These are phyloP conservation scores for Clonostachys rhizophaga DNA, from an alignment of 2,329 filamentous ascomycete genomes.

Conservation along the genomic window DNA sequence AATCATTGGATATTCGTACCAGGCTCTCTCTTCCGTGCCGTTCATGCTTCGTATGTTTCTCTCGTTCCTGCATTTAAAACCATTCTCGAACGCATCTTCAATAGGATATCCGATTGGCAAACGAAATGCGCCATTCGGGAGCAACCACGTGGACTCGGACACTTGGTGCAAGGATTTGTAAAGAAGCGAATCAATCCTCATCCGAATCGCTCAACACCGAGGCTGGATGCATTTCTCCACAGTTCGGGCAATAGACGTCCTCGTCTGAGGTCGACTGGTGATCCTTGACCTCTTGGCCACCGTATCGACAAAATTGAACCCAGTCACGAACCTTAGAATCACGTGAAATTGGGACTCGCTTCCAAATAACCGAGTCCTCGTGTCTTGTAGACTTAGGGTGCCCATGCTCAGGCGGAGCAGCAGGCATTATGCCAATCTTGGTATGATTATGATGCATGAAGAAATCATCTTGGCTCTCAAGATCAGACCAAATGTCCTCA, in stretches of 20 bases:
- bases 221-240: constrained; percentile 24
- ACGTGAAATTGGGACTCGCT: constrained; percentile 36
- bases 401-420: constrained; percentile 33
- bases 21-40: too few relatives aligned
- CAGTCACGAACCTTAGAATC: constrained; percentile 36
- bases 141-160: too few relatives aligned
- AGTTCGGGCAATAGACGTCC: constrained; percentile 30
- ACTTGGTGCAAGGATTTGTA: too few relatives aligned
- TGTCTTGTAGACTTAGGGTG: constrained; percentile 27
- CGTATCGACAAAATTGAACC: constrained; percentile 38
- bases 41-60: too few relatives aligned
- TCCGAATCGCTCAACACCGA: too few relatives aligned
- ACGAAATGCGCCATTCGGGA: too few relatives aligned
- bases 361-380: constrained; percentile 39
- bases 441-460: constrained; percentile 10
- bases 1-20: too few relatives aligned
- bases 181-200: too few relatives aligned
- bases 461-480: constrained; percentile 9
- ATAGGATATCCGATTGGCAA: too few relatives aligned
- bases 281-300: constrained; percentile 27
- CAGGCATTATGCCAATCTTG: constrained; percentile 24
- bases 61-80: too few relatives aligned
- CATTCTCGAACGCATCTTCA: too few relatives aligned
- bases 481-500: constrained; percentile 12
- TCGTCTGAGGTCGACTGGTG: constrained; percentile 21